Conservation (phyloP, 75 land plant species). For the Isoetes taiwanensis region DNA sequence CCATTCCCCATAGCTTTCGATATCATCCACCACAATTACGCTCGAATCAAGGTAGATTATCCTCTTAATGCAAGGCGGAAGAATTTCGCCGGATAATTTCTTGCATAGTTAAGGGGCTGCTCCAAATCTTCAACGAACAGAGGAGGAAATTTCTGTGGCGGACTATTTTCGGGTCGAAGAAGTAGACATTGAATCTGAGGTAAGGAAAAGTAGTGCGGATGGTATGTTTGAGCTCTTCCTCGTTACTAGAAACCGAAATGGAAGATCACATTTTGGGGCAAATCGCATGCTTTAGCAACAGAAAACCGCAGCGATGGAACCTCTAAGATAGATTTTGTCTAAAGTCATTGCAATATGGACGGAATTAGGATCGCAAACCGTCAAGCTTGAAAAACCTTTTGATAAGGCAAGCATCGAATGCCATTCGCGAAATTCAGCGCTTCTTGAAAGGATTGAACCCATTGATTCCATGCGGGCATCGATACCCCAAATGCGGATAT, state of each 20-base stretch:
- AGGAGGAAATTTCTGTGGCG: slow-evolving; percentile 41
- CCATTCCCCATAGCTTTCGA: no score
- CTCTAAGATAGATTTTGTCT: slow-evolving; percentile 54
- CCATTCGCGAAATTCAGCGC: no score
- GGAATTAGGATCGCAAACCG: slow-evolving; percentile 45
- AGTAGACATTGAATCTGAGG: slow-evolving; percentile 51
- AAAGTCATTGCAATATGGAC: slow-evolving; percentile 84
- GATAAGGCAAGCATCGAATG: no score
- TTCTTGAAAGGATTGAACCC: no score
- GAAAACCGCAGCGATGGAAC: slow-evolving; percentile 67
- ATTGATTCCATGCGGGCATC: no score
- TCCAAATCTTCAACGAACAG: slow-evolving; percentile 63
- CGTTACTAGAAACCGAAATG: slow-evolving; percentile 41
- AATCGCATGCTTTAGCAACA: slow-evolving; percentile 45
- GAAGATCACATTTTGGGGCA: slow-evolving; percentile 58
- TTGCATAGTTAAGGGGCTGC: slow-evolving; percentile 74
- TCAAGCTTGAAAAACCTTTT: no score
- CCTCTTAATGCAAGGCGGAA: slow-evolving; percentile 56
- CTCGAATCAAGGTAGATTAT: slow-evolving; percentile 86
- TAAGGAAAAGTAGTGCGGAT: slow-evolving; percentile 52
- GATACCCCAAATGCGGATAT: no score
- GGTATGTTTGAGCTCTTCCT: slow-evolving; percentile 26
- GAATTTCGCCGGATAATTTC: slow-evolving; percentile 61
- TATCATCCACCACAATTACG: slow-evolving; percentile 69
- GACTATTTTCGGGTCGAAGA: slow-evolving; percentile 33